These are phyloP conservation scores for Takashimella tepidaria DNA, from an alignment of 1,284 basidiomycete genomes.

Conservation along the genomic window DNA sequence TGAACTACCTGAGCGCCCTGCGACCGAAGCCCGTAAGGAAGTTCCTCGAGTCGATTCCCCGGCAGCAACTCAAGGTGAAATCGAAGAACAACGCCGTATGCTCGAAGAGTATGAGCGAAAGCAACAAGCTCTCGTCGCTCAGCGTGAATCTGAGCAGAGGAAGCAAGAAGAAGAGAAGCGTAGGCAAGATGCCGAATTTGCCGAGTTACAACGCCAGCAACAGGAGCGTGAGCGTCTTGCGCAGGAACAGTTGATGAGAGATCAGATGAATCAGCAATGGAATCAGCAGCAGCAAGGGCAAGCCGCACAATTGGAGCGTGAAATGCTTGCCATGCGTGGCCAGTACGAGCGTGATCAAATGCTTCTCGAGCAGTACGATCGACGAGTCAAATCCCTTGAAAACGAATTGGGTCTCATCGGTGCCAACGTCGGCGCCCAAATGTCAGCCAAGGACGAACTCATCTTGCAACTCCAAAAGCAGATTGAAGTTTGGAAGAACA, in stretches of 20 bases:
- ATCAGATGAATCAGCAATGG: slow-evolving; percentile 60
- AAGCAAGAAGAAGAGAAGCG: slow-evolving; percentile 70
- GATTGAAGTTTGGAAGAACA: slow-evolving; percentile 94
- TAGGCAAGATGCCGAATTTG: slow-evolving; percentile 82
- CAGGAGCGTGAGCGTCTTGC: slow-evolving; percentile 84
- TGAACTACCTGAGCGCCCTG: slow-evolving; percentile 79
- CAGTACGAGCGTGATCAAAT: slow-evolving; percentile 99
- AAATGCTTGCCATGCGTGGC: slow-evolving; percentile 87
- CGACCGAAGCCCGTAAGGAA: slow-evolving; percentile 44
- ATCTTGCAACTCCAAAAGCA: slow-evolving; percentile 96
- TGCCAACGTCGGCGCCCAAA: slow-evolving; percentile 78
- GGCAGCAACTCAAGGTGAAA: slow-evolving; percentile 66
- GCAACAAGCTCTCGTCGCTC: slow-evolving; percentile 71
- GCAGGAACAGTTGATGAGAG: slow-evolving; percentile 80
- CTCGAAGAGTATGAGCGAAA: slow-evolving; percentile 96
- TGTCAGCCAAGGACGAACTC: slow-evolving; percentile 89
- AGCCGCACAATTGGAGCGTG: slow-evolving; percentile 72
- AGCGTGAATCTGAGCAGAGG: slow-evolving; percentile 78
- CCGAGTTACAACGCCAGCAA: slow-evolving; percentile 54
- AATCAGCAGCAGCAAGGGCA: slow-evolving; percentile 51
- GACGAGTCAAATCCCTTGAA: slow-evolving; percentile 93
- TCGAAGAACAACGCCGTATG: slow-evolving; percentile 90
- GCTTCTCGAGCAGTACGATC: slow-evolving; percentile 95
- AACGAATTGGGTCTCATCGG: slow-evolving; percentile 77
- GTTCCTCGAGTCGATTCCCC: slow-evolving; percentile 58